Base-by-base conservation (phyloP, 768 basidiomycete species). In the Termitomyces sp. region DNA sequence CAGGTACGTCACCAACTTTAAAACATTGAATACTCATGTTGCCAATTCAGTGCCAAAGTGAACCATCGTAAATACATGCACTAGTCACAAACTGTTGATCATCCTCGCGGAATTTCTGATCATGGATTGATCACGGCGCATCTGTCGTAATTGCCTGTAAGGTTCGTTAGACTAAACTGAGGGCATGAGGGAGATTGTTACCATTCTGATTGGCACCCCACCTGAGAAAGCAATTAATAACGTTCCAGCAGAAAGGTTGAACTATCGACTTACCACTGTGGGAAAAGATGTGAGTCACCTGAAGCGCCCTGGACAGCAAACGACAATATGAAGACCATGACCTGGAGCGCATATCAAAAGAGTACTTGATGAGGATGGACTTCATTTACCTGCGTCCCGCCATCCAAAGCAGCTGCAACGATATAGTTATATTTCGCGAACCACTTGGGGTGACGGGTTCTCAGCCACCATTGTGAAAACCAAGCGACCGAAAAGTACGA, bases 171-270 rank as follows among this genome's bases (percentile, higher is more conserved):
- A 21, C 19, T n/a, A 1, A 34, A 29, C 11, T 14, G 3, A 11
- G 29, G 2, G 2, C 19, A 6, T 1, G 34, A 17, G 21, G 44
- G 17, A 21, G 23, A 29, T 68, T 73, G 63, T 75, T 71, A 60
- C 80, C 81, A 29, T 66, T 67, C 59, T 83, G 81, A 62, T 84
- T 81, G 11, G 81, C 82, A 5, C 79, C 81, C 82, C 82, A 83
- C 71, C 71, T 73, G 47, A 38, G 45, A 41, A 49, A 35, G 16
- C n/a, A n/a, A 17, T 32, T 29, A 31, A 50, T 14, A 31, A 11
- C 10, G 21, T 45, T 59, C 34, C 2, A 25, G 14, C 14, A 41
- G 14, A 31, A 14, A 37, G 9, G 14, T 17, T 4, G 1, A 34
- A 23, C 14, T 19, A 2, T n/a, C 3, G 21, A 42, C 62, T 44